Evolutionary conservation across 2,329 filamentous ascomycete species (phyloP).

Genomic region (Fusarium irregulare): DNA sequence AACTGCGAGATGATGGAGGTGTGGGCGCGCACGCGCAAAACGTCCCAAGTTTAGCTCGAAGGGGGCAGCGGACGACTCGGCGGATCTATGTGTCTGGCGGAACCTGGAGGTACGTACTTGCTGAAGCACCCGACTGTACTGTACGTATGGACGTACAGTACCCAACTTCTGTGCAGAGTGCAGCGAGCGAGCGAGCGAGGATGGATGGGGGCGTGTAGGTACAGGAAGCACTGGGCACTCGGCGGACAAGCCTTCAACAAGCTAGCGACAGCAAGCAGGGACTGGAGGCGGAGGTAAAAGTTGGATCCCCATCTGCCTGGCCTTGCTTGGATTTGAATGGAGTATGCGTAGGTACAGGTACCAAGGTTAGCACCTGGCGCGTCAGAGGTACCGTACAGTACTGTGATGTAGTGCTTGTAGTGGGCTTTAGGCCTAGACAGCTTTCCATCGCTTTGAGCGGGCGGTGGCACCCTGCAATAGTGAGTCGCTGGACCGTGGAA

Average conservation of each 20-base stretch:
- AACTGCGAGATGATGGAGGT: constrained; percentile 45
- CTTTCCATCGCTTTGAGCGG: background rate
- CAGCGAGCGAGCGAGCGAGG: background rate
- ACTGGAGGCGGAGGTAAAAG: constrained; percentile 38
- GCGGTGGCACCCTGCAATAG: constrained; percentile 23
- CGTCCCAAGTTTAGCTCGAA: constrained; percentile 44
- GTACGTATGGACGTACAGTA: constrained; percentile 5
- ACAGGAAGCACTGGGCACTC: constrained; percentile 35
- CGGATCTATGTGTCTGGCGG: constrained; percentile 37
- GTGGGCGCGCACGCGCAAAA: constrained; percentile 46
- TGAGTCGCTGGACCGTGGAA: constrained; percentile 27
- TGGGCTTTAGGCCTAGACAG: constrained; percentile 23
- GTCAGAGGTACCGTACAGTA: constrained; percentile 19
- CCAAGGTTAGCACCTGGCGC: constrained; percentile 2
- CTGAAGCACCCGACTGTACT: constrained; percentile 2
- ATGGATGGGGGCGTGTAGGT: constrained; percentile 36
- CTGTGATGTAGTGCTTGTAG: constrained; percentile 24
- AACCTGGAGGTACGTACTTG: constrained; percentile 28
- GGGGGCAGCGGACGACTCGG: constrained; percentile 42
- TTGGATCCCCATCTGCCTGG: constrained; percentile 37
- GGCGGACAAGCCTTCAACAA: constrained; percentile 37
- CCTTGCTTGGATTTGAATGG: constrained; percentile 11
- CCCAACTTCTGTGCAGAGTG: background rate
- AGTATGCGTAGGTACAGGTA: constrained; percentile 18
- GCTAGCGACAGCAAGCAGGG: constrained; percentile 42